phyloP scores from a whole-genome alignment of 75 land plant genomes.

The Pinus taeda region DNA sequence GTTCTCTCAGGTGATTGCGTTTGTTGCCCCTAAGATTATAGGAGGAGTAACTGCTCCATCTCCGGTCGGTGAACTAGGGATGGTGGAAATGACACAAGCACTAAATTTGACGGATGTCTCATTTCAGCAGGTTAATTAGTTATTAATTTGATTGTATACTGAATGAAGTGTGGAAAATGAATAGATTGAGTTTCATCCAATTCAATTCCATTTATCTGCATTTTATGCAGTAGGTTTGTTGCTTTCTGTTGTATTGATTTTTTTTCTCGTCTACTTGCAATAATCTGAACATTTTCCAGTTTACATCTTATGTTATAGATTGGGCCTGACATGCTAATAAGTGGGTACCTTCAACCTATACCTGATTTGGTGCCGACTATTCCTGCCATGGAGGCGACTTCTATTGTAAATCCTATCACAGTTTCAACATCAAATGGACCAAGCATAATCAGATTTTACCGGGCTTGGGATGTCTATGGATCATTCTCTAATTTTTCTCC shows the following conservation, averaged over 20 bases:
- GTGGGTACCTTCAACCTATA: conserved; percentile 91
- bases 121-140: conserved; percentile 74
- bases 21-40: conserved; percentile 97
- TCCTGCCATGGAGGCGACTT: conserved; percentile 60
- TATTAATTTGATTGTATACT: no score
- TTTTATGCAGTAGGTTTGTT: neutral
- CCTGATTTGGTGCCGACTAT: conserved; percentile 65
- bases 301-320: conserved; percentile 38
- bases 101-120: conserved; percentile 70
- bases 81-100: conserved; percentile 98
- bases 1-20: conserved; percentile 80
- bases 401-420: conserved; percentile 44
- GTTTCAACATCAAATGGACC: conserved; percentile 36
- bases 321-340: conserved; percentile 95
- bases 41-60: conserved; percentile 92
- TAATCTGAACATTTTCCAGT: neutral
- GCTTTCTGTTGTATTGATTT: neutral
- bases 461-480: conserved; percentile 96
- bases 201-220: neutral
- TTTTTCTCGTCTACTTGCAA: neutral
- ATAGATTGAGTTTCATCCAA: neutral
- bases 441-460: conserved; percentile 80
- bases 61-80: conserved; percentile 97
- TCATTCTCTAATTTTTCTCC: conserved; percentile 92
- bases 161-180: neutral